phyloP scores from a whole-genome alignment of 768 basidiomycete genomes.

The Leccinum variicolor region DNA sequence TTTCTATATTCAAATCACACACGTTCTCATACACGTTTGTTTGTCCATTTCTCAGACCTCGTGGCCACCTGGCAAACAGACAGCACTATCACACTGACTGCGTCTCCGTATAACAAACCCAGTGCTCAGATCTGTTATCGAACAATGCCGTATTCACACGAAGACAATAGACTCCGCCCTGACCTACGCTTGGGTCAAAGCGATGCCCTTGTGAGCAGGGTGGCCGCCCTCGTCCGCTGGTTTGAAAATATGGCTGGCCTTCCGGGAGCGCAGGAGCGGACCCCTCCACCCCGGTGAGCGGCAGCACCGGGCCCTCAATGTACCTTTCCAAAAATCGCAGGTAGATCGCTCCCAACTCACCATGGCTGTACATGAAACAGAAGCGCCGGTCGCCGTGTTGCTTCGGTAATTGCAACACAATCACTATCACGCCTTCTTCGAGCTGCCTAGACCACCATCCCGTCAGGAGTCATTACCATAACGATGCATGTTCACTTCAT shows the following conservation, averaged over 20 bases:
- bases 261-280: slow-evolving; percentile 12
- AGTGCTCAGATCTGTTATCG: slow-evolving; percentile 71
- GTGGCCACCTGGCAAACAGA: slow-evolving; percentile 43
- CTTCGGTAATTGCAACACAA: slow-evolving; percentile 24
- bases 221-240: slow-evolving; percentile 65
- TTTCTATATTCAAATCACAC: slow-evolving; percentile 7
- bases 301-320: slow-evolving; percentile 6
- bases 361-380: slow-evolving; percentile 26
- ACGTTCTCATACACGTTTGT: slow-evolving; percentile 17
- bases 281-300: slow-evolving; percentile 12
- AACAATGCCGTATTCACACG: slow-evolving; percentile 61
- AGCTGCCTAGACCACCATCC: slow-evolving; percentile 14
- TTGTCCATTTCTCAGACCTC: slow-evolving; percentile 42
- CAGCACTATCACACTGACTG: slow-evolving; percentile 52
- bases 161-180: slow-evolving; percentile 61
- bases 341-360: slow-evolving; percentile 11
- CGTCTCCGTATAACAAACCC: slow-evolving; percentile 66
- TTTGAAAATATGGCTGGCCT: slow-evolving; percentile 73
- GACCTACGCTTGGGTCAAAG: slow-evolving; percentile 70
- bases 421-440: slow-evolving; percentile 21
- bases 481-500: slow-evolving; percentile 8
- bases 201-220: slow-evolving; percentile 65
- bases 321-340: slow-evolving; percentile 4
- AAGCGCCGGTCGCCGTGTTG: slow-evolving; percentile 21
- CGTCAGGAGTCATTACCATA: slow-evolving; percentile 13